These are phyloP conservation scores for Podaxis sp. DNA, from an alignment of 768 basidiomycete species.

Conservation along the genomic window DNA sequence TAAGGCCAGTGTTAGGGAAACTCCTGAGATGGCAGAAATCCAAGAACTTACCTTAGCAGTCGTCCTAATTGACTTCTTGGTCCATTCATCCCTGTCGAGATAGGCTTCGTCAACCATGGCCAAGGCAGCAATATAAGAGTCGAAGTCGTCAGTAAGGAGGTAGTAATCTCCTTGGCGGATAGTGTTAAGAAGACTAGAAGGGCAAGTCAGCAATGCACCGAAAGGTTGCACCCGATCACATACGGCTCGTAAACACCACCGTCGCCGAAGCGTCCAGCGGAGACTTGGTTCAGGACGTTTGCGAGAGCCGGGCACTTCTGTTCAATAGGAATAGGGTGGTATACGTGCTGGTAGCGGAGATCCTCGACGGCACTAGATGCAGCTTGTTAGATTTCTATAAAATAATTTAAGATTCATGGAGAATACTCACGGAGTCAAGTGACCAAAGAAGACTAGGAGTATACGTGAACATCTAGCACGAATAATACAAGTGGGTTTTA, in stretches of 20 bases:
- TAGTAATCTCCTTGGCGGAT: slow-evolving; percentile 78
- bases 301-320: slow-evolving; percentile 84
- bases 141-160: slow-evolving; percentile 90
- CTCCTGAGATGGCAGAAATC: not conserved
- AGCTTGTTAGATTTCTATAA: not conserved
- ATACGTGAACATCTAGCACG: slow-evolving; percentile 4
- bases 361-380: slow-evolving; percentile 69
- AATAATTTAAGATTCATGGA: not conserved
- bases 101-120: slow-evolving; percentile 89
- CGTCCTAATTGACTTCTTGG: slow-evolving; percentile 86
- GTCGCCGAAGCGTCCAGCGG: slow-evolving; percentile 81
- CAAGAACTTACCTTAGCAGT: slow-evolving; percentile 59
- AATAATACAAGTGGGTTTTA: slow-evolving; percentile 25
- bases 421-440: slow-evolving; percentile 64
- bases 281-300: slow-evolving; percentile 72
- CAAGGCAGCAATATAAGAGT: slow-evolving; percentile 80
- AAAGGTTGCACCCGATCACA: slow-evolving; percentile 27
- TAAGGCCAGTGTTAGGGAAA: slow-evolving; percentile 22
- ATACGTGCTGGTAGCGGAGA: slow-evolving; percentile 81
- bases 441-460: slow-evolving; percentile 80
- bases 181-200: slow-evolving; percentile 65
- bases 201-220: slow-evolving; percentile 23
- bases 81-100: slow-evolving; percentile 82
- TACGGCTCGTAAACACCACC: slow-evolving; percentile 82
- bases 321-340: slow-evolving; percentile 79